Base-by-base conservation (phyloP, 2,329 filamentous ascomycete genomes). In the Grosmannia penicillata region DNA sequence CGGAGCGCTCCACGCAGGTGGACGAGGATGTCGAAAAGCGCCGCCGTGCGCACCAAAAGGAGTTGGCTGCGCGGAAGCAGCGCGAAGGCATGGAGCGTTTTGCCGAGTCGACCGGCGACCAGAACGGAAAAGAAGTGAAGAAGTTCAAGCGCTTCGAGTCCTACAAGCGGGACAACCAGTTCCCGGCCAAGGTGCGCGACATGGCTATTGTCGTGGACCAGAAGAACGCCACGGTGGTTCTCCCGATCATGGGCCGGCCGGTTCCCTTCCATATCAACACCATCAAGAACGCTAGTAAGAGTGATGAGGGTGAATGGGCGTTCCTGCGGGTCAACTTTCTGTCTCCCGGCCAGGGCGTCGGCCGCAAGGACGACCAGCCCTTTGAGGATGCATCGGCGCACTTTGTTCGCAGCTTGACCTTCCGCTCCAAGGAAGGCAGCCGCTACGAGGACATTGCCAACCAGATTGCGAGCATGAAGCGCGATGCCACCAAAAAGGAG, bases 91-190 rank as follows among this genome's bases (percentile, higher is more conserved):
- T 94, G 19, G 80, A 78, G 15, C 74, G 85, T 45, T 98, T 93
- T 55, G 76, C 84, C 30, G 85, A 93, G 52, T 82, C 83, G 1
- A 87, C 82, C 0, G 81, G 78, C 42, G 84, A 80, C 41, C 70
- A 89, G 46, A 91, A 94, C 52, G 91, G 89, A 25, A 78, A 78
- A n/a, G 81, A 91, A 48, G 81, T 93, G 56, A 96, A 96, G 69
- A 93, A 89, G 62, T 96, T 98, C 68, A 96, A 96, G 66, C 83
- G 86, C 40, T 98, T 96, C 54, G 91, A 98, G 59, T 98, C 91
- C 0, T 98, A 98, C 65, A 98, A 96, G 67, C 77, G 89, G 43
- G 91, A 96, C 57, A 94, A 93, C 50, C 89, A 96, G 57, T 76
- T 98, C 38, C 91, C 91, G 2, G 55, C 71, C 13, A 79, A 77